Percentiles rank a stretch among this genome's conserved stretches.
Conservation (phyloP, 805 yeast genomes). For the Suhomyces sp. region DNA sequence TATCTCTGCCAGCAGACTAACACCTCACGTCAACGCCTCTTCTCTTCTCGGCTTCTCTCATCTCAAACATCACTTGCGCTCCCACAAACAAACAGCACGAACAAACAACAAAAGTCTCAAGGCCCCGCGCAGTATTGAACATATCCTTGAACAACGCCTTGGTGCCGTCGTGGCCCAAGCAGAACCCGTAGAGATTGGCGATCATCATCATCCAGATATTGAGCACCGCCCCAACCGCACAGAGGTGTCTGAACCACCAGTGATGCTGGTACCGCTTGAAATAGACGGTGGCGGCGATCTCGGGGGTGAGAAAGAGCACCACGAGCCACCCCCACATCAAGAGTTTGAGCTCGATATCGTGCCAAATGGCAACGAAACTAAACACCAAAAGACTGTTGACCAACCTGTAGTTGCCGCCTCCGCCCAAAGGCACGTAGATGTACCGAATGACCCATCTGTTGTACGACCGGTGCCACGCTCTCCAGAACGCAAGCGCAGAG, state of each 20-base stretch:
- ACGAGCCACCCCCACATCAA: constrained; percentile 95
- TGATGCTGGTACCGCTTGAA: constrained; percentile 38
- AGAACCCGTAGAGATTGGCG: constrained; percentile 92
- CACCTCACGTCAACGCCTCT: constrained; percentile 81
- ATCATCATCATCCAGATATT: constrained; percentile 98
- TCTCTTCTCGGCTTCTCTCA: constrained; percentile 82
- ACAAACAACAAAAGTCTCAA: constrained; percentile 58
- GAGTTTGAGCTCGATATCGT: constrained; percentile 84
- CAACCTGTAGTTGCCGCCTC: constrained; percentile 67
- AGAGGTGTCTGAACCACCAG: constrained; percentile 76
- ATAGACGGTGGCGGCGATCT: constrained; percentile 57
- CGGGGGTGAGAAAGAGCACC: constrained; percentile 85
- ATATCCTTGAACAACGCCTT: constrained; percentile 60
- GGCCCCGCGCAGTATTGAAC: constrained; percentile 68
- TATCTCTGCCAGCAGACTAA: constrained; percentile 19
- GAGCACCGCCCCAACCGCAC: constrained; percentile 83
- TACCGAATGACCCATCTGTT: constrained; percentile 89
- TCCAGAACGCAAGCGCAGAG: constrained; percentile 94
- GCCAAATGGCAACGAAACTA: constrained; percentile 97
- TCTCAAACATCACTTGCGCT: constrained; percentile 90
- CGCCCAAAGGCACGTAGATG: constrained; percentile 86
- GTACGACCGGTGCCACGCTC: constrained; percentile 97
- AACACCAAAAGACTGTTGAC: constrained; percentile 81
- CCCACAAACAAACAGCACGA: constrained; percentile 73
- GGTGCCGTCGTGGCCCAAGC: constrained; percentile 88